Conservation (phyloP, 306 rosid species). For the Malus asiatica region DNA sequence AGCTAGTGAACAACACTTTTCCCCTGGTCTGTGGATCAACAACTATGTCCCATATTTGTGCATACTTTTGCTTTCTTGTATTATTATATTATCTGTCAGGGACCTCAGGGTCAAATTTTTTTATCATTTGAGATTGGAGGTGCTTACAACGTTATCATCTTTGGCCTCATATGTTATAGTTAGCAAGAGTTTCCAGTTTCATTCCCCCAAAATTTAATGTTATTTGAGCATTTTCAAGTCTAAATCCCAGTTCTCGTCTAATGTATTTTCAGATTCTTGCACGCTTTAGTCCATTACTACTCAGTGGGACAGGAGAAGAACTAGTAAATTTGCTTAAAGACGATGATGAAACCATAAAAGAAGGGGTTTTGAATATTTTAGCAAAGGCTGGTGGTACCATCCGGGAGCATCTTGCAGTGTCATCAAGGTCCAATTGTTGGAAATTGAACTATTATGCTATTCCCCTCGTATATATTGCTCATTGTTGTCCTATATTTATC, state of each 20-base stretch:
- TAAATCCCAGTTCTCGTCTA: background rate
- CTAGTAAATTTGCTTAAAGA: conserved; percentile 76
- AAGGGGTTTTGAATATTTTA: conserved; percentile 70
- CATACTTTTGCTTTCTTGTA: background rate
- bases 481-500: conserved; percentile 16
- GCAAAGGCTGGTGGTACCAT: conserved; percentile 95
- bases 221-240: background rate
- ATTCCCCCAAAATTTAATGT: background rate
- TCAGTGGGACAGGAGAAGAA: conserved; percentile 72
- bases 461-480: conserved; percentile 15
- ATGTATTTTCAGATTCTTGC: conserved; percentile 62
- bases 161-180: background rate
- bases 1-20: background rate
- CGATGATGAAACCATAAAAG: conserved; percentile 68
- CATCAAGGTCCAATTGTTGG: conserved; percentile 57
- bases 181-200: conserved; percentile 8
- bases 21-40: background rate
- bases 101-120: background rate
- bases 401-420: conserved; percentile 67
- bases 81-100: conserved; percentile 1
- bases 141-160: background rate
- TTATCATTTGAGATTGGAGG: background rate
- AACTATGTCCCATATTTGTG: background rate
- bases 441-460: conserved; percentile 8
- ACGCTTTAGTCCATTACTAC: conserved; percentile 77